Base-by-base conservation (phyloP, 305 asterid genomes). In the Ilex paraguariensis region DNA sequence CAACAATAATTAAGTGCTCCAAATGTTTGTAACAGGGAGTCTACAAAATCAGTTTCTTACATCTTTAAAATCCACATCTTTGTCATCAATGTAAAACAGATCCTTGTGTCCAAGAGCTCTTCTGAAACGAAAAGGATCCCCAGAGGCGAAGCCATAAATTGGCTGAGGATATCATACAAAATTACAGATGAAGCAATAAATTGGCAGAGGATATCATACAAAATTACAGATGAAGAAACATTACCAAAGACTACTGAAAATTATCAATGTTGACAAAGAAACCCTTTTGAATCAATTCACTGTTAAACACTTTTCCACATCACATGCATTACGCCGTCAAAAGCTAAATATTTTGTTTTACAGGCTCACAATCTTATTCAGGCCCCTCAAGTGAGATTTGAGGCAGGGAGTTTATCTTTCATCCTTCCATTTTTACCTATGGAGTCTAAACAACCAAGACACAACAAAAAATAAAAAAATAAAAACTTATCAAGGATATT, bases 101-200 rank as follows among this genome's bases (percentile, higher is more conserved):
- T 94, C 96, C 81, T 84, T 88, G 75, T 94, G 93, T 52, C 96
- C 96, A 4, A 81, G 90, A 70, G 95, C 96, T 73, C 95, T 84
- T 72, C 78, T 85, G 87, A 94, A 94, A 69, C 95, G 80, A 81
- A 78, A 45, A 3, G 95, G 95, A 73, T 86, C 95, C 59, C 93
- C 89, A 36, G 97, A 90, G 7, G 90, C 95, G 81, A 88, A 94
- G 64, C 97, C 99, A 76, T 94, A 86, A 42, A 94, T 65, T 1
- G 97, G 97, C 99, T 88, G 85, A 10, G 46, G 31, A 48, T 63
- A 36, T 69, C 54, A 56, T 10, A 57, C 62, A 54, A 13, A 21
- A 40, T 13, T 61, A 67, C 54, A 68, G 57, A 74, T 21, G 28
- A 21, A 21, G 28, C 28, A 21, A 21, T 21, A 21, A 21, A 21